A percentile compares a stretch with the other conserved stretches of the same genome.
These are phyloP conservation scores for Pichia manshurica DNA, from an alignment of 805 yeast species.

Conservation along the genomic window DNA sequence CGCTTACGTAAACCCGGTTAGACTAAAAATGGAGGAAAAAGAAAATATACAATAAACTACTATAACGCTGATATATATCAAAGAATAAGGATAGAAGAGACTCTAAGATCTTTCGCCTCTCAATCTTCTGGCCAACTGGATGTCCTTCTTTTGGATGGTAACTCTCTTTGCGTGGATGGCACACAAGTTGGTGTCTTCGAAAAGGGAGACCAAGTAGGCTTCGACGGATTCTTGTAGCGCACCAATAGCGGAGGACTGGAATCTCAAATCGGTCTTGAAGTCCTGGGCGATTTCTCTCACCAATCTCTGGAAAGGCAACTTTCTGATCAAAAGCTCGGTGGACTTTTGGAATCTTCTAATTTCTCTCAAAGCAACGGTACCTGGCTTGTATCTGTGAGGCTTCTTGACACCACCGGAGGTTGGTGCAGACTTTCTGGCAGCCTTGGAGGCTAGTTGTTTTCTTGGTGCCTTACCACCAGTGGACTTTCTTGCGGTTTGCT, in stretches of 20 bases:
- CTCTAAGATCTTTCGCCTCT: constrained; percentile 89
- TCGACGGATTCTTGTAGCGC: constrained; percentile 98
- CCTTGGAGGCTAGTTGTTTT: constrained; percentile 87
- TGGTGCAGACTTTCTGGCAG: constrained; percentile 92
- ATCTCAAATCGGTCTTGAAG: constrained; percentile 87
- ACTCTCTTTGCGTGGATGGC: constrained; percentile 99
- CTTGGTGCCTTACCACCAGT: constrained; percentile 97
- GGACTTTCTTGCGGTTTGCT: constrained; percentile 91
- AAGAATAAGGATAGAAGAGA: background rate
- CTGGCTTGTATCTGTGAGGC: constrained; percentile 96
- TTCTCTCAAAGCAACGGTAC: constrained; percentile 95
- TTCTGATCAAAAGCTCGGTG: constrained; percentile 90
- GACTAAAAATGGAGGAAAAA: background rate
- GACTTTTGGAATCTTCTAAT: constrained; percentile 96
- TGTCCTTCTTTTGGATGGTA: constrained; percentile 97
- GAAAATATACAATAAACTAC: background rate
- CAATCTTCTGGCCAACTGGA: constrained; percentile 95
- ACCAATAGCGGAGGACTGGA: constrained; percentile 96
- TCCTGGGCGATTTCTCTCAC: constrained; percentile 95
- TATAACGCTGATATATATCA: background rate
- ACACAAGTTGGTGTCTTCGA: constrained; percentile 97
- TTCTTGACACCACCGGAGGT: constrained; percentile 89
- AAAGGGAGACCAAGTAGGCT: constrained; percentile 92
- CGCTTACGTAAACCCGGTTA: constrained; percentile 3
- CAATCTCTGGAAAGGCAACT: constrained; percentile 94